A percentile compares a stretch with the other conserved stretches of the same genome.
Conservation (phyloP, 164 flowering plant genomes). For the Umbellularia californica region DNA sequence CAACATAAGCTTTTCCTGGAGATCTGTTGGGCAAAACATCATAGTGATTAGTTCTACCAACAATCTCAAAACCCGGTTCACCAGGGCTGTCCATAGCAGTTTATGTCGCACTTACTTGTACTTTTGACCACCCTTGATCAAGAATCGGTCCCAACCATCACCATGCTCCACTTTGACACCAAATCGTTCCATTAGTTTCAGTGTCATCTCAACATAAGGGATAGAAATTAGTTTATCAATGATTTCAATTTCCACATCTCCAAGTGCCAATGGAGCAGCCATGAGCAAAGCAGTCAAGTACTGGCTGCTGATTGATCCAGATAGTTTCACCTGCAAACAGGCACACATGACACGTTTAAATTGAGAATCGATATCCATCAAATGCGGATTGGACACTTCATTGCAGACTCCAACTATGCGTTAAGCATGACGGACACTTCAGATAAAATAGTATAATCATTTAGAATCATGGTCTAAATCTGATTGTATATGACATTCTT, state of each 20-base stretch:
- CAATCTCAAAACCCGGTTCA: background rate
- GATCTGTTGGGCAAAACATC: slow-evolving; percentile 42
- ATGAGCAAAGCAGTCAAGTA: slow-evolving; percentile 96
- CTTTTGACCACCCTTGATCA: slow-evolving; percentile 80
- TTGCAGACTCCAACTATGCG: no score
- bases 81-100: background rate
- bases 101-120: slow-evolving; percentile 59
- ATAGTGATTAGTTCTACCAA: slow-evolving; percentile 1
- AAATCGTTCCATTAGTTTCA: slow-evolving; percentile 93
- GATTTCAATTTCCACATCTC: slow-evolving; percentile 93
- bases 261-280: slow-evolving; percentile 95
- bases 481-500: no score
- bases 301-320: slow-evolving; percentile 95
- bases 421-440: no score
- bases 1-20: slow-evolving; percentile 91
- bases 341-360: background rate
- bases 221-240: slow-evolving; percentile 86
- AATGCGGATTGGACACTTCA: background rate
- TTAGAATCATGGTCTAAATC: no score
- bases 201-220: slow-evolving; percentile 98
- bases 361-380: background rate
- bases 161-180: slow-evolving; percentile 76
- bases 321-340: slow-evolving; percentile 77
- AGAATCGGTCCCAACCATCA: slow-evolving; percentile 81
- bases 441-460: no score